These are phyloP conservation scores for Singerocomus inundabilis DNA, from an alignment of 1,284 basidiomycete species.

Conservation along the genomic window DNA sequence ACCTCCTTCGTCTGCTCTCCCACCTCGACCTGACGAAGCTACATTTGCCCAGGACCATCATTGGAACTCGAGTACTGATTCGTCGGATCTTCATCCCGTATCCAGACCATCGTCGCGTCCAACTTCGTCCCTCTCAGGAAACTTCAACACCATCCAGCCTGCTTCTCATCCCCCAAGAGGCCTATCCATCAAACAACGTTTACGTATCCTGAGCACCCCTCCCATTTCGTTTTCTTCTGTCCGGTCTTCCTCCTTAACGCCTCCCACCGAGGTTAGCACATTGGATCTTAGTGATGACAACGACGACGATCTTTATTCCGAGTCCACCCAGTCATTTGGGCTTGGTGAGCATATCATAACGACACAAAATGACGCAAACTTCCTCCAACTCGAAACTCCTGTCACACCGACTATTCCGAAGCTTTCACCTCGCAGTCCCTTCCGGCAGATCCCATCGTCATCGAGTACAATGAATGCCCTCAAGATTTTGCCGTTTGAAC, in stretches of 20 bases:
- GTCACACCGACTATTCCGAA: conserved; percentile 37
- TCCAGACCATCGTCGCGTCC: conserved; percentile 45
- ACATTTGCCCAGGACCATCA: conserved; percentile 34
- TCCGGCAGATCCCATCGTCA: conserved; percentile 5
- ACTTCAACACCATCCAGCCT: conserved; percentile 14
- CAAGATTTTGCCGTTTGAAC: conserved; percentile 7
- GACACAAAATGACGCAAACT: conserved; percentile 55
- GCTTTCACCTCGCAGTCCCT: conserved; percentile 21
- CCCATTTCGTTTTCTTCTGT: conserved; percentile 3
- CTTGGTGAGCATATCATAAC: conserved; percentile 60
- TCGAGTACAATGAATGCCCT: background rate
- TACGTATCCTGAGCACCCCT: conserved; percentile 55
- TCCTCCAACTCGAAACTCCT: conserved; percentile 51
- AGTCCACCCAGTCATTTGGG: conserved; percentile 41
- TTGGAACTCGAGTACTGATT: conserved; percentile 30
- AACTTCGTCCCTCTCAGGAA: conserved; percentile 17
- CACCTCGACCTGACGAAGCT: conserved; percentile 59
- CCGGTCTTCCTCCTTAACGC: conserved; percentile 7
- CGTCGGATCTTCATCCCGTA: conserved; percentile 29
- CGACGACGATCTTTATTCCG: conserved; percentile 25
- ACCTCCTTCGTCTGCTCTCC: conserved; percentile 53
- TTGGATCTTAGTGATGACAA: conserved; percentile 28
- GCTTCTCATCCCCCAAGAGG: conserved; percentile 33
- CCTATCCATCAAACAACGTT: conserved; percentile 53
- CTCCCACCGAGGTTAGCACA: conserved; percentile 25